Evolutionary conservation across 179 eudicot species (phyloP).

Genomic region (Amaranthus tricolor): DNA sequence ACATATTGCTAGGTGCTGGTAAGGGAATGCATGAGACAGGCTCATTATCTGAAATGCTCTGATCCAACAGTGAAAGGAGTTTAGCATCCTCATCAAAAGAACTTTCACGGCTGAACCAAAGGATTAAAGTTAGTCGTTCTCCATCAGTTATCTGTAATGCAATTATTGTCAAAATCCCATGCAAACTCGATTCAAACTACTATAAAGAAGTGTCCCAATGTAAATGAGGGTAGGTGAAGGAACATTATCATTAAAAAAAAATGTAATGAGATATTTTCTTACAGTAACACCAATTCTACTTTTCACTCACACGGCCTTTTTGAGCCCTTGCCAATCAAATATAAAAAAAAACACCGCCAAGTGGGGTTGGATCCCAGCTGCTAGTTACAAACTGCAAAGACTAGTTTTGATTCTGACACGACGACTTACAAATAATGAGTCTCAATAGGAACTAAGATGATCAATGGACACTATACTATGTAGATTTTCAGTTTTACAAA

Average conservation of each 20-base stretch:
- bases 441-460: neutral
- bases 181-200: neutral
- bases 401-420: neutral
- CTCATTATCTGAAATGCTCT: conserved; percentile 21
- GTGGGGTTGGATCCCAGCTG: too few species aligned
- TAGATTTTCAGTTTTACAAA: neutral
- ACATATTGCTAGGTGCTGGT: conserved; percentile 80
- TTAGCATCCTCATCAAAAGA: conserved; percentile 82
- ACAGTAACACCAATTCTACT: neutral
- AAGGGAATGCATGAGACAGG: conserved; percentile 40
- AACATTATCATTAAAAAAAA: neutral
- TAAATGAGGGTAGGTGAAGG: neutral
- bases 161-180: conserved; percentile 6
- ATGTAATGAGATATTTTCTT: neutral
- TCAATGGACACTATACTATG: too few species aligned
- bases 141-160: conserved; percentile 65
- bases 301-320: too few species aligned
- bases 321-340: too few species aligned
- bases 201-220: neutral
- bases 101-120: conserved; percentile 83
- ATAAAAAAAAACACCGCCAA: neutral
- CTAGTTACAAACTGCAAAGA: neutral
- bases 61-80: conserved; percentile 56
- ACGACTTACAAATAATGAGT: neutral
- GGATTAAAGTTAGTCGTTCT: conserved; percentile 76